Evolutionary conservation across 2,329 filamentous ascomycete genomes (phyloP), one percentile per base, ranked within the genome.

Genomic region (Endocalyx cinctus): DNA sequence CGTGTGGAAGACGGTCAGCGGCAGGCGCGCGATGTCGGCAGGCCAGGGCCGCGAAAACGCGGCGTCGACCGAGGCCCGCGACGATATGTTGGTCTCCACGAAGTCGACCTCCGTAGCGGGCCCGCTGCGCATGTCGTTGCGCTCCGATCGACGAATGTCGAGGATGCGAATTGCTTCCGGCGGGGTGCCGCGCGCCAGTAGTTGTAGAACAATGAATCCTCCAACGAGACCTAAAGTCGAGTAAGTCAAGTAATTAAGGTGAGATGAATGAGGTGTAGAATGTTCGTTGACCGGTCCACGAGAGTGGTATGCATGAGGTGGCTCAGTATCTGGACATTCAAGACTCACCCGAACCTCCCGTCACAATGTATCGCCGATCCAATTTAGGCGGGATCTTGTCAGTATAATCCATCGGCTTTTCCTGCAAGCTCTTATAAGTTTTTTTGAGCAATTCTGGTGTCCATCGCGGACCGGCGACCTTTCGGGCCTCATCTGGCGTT

Each of bases 1-100:
- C 1, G 68, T 76, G 54, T 78, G 74, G 46, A 72, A 75, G 11
- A 78, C 72, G 1, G 72, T 76, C 16, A 78, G 53, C 2, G 73
- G 72, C 4, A 68, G 57, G 5, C 51, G 29, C 5, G 64, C 57
- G 5, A 64, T 57, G 2, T 51, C 49, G 3, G 50, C 30, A 3
- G 62, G 56, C 74, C 74, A 78, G 5, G 65, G 58, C 15, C 57
- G 54, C 5, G 55, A 48, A 35, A 78, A 76, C 12, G 71, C 70
- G 1, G 54, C 57, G 6, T 53, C 39, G 1, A 70, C 66, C 3
- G 63, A 64, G 4, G 54, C 41, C 14, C 54, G 48, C 13, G 71
- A 69, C 4, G 67, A 64, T 44, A 77, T 71, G 47, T 79, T 67
- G 15, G 69, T 64, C 42, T 66, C 56, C 26, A 63, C 55, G 37